phyloP scores from a whole-genome alignment of 257 asterid species.

The Gynochthodes officinalis region DNA sequence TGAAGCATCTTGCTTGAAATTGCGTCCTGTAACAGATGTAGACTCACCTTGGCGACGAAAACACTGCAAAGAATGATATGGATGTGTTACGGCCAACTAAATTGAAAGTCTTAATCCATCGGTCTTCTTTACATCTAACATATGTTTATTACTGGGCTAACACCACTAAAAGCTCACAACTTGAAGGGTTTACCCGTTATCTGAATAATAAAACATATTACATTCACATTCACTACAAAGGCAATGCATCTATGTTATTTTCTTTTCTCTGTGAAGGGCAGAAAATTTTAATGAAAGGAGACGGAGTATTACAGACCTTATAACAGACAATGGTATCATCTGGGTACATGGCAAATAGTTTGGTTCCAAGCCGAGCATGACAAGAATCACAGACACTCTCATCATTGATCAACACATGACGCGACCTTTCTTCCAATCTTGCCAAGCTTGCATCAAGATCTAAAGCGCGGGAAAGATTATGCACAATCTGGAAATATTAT shows the following conservation, averaged over 20 bases:
- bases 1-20: slow-evolving; percentile 59
- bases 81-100: slow-evolving; percentile 9
- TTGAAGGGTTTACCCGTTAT: not conserved
- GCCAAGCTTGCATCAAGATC: slow-evolving; percentile 78
- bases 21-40: slow-evolving; percentile 61
- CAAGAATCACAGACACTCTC: slow-evolving; percentile 92
- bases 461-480: slow-evolving; percentile 73
- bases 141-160: not conserved
- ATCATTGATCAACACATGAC: slow-evolving; percentile 75
- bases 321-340: slow-evolving; percentile 92
- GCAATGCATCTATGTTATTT: not conserved
- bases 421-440: slow-evolving; percentile 88
- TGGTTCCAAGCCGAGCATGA: slow-evolving; percentile 93
- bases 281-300: not conserved
- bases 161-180: not conserved
- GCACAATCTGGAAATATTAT: slow-evolving; percentile 53
- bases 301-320: slow-evolving; percentile 68
- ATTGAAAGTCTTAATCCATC: not conserved
- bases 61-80: slow-evolving; percentile 50
- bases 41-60: slow-evolving; percentile 93
- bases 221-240: too few species aligned
- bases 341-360: slow-evolving; percentile 97
- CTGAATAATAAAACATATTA: not conserved
- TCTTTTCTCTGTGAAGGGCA: not conserved
- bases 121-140: not conserved